Conservation (phyloP, 129 eudicot genomes). For the Pseudognaphalium luteoalbum region DNA sequence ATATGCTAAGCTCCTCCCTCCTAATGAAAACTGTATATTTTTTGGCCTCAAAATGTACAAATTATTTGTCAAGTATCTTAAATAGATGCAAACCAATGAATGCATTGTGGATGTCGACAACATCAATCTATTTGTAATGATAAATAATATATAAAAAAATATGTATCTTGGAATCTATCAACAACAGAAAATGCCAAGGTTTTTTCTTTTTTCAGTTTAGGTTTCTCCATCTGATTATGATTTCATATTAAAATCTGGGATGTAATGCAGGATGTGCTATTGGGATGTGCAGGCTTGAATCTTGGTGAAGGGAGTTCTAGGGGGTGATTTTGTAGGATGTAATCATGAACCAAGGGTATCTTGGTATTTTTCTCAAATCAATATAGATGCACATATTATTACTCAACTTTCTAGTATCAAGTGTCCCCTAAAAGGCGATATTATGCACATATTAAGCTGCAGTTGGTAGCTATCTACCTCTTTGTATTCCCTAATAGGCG, state of each 20-base stretch:
- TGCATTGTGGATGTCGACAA: neutral
- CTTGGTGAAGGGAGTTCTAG: conserved; percentile 44
- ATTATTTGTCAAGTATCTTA: conserved; percentile 8
- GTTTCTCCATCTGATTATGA: neutral
- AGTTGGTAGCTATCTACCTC: too few relatives aligned
- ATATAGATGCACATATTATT: conserved; percentile 24
- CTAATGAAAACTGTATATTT: neutral
- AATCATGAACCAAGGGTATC: conserved; percentile 9
- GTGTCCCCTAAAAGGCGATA: too few relatives aligned
- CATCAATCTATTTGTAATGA: conserved; percentile 18
- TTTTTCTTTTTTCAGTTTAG: neutral
- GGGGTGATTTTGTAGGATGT: conserved; percentile 12
- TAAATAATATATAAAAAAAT: neutral
- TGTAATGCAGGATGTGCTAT: conserved; percentile 44
- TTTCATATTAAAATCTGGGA: conserved; percentile 20
- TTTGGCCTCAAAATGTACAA: neutral
- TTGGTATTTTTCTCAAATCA: conserved; percentile 20
- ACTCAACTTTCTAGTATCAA: neutral
- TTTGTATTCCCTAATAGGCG: too few relatives aligned
- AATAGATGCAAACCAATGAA: neutral
- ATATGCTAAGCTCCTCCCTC: neutral
- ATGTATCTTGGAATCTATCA: neutral
- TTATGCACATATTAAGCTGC: too few relatives aligned
- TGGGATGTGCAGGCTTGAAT: conserved; percentile 45
- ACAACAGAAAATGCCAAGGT: neutral